Conservation (phyloP, 257 asterid species). For the Forsythia viridissima region DNA sequence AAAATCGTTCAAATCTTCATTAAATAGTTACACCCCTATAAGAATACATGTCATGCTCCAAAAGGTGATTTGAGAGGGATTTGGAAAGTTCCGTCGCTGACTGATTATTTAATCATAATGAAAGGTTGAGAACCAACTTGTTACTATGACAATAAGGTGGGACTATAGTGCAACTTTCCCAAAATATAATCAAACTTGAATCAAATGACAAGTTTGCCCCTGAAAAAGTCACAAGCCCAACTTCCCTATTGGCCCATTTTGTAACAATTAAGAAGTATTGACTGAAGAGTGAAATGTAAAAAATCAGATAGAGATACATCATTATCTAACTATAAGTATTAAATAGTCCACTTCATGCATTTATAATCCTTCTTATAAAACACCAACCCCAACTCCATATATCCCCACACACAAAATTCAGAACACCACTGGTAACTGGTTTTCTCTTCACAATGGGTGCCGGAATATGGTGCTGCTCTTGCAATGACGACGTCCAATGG, state of each 20-base stretch:
- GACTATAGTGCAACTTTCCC: background rate
- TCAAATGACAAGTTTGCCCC: conserved; percentile 33
- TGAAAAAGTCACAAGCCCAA: conserved; percentile 13
- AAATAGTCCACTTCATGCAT: conserved; percentile 21
- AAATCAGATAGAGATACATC: background rate
- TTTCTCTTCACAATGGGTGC: conserved; percentile 32
- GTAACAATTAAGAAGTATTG: background rate
- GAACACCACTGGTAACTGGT: background rate
- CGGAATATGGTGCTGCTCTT: conserved; percentile 30
- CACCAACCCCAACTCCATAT: background rate
- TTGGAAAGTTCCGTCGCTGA: background rate
- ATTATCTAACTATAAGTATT: conserved; percentile 18
- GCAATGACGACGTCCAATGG: conserved; percentile 41
- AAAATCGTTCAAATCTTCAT: too few relatives aligned
- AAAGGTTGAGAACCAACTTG: background rate
- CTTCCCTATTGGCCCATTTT: conserved; percentile 18
- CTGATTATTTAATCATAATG: too few relatives aligned
- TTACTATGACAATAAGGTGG: background rate
- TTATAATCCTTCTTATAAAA: conserved; percentile 5
- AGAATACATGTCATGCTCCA: too few relatives aligned
- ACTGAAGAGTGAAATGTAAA: background rate
- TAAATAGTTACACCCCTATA: too few relatives aligned
- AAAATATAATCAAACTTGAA: background rate
- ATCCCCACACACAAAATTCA: conserved; percentile 11
- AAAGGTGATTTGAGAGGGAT: background rate